A percentile compares a stretch with the other conserved stretches of the same genome.
These are phyloP conservation scores for Bisporella sp. DNA, from an alignment of 2,329 filamentous ascomycete genomes.

Conservation along the genomic window DNA sequence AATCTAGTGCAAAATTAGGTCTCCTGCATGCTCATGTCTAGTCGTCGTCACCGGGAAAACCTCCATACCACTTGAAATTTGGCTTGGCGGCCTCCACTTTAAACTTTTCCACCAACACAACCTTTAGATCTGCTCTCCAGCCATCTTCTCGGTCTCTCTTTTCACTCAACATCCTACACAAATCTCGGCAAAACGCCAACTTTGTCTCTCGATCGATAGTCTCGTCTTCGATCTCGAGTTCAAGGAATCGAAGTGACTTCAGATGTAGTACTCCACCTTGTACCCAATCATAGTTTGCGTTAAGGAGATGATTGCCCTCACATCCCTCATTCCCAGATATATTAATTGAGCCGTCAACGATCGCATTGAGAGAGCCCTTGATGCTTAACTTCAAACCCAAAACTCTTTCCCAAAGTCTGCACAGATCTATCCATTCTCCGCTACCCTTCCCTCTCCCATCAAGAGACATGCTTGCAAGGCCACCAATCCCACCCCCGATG, in stretches of 20 bases:
- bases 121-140: conserved; percentile 1
- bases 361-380: too few relatives aligned
- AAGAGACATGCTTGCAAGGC: too few relatives aligned
- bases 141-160: not conserved
- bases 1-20: too few relatives aligned
- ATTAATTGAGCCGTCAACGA: too few relatives aligned
- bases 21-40: too few relatives aligned
- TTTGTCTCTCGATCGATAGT: conserved; percentile 6
- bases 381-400: too few relatives aligned
- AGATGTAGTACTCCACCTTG: conserved; percentile 5
- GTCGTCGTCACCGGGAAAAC: too few relatives aligned
- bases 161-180: conserved; percentile 2
- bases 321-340: not conserved
- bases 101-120: conserved; percentile 7
- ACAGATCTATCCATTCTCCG: too few relatives aligned
- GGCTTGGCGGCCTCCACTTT: not conserved
- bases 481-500: too few relatives aligned
- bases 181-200: conserved; percentile 8
- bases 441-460: too few relatives aligned
- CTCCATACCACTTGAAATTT: too few relatives aligned
- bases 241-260: conserved; percentile 4
- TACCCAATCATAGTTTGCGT: conserved; percentile 10
- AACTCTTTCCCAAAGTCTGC: too few relatives aligned
- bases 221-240: conserved; percentile 14
- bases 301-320: conserved; percentile 2